phyloP scores from a whole-genome alignment of 2,329 filamentous ascomycete species.

The Bipolaris gigantea region DNA sequence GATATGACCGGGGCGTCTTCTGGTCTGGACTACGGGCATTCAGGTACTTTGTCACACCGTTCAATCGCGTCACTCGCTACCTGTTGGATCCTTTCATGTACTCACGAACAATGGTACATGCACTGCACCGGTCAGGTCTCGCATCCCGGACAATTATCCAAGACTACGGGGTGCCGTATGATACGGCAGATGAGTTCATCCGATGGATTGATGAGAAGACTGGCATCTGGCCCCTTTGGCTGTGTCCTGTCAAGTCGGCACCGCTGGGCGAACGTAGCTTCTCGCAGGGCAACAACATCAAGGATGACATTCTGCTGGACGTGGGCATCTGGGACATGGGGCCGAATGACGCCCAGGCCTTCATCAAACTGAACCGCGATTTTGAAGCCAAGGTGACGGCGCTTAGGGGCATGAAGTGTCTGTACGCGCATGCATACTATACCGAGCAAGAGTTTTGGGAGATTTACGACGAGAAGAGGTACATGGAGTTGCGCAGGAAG shows the following conservation, averaged over 20 bases:
- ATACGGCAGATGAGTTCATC: slow-evolving; percentile 56
- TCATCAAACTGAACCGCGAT: slow-evolving; percentile 69
- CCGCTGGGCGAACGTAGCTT: slow-evolving; percentile 31
- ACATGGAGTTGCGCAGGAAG: slow-evolving; percentile 63
- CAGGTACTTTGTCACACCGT: slow-evolving; percentile 62
- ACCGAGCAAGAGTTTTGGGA: slow-evolving; percentile 70
- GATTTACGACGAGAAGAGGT: slow-evolving; percentile 64
- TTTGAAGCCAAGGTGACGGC: slow-evolving; percentile 71
- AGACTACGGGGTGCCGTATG: slow-evolving; percentile 62
- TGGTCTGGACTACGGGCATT: slow-evolving; percentile 66
- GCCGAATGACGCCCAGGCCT: slow-evolving; percentile 57
- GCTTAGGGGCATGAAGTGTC: slow-evolving; percentile 80
- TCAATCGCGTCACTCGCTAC: slow-evolving; percentile 62
- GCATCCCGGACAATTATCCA: slow-evolving; percentile 63
- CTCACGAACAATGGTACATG: slow-evolving; percentile 64
- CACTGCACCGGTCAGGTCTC: slow-evolving; percentile 61
- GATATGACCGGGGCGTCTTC: slow-evolving; percentile 67
- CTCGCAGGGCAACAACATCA: slow-evolving; percentile 34
- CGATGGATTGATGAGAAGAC: slow-evolving; percentile 54
- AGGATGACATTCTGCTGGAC: slow-evolving; percentile 40
- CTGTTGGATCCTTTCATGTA: slow-evolving; percentile 63
- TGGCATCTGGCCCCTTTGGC: slow-evolving; percentile 60
- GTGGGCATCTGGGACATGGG: slow-evolving; percentile 80
- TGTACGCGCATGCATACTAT: slow-evolving; percentile 87
- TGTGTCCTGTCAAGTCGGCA: slow-evolving; percentile 54